Conservation (phyloP, 1,284 basidiomycete genomes). For the Cystobasidium slooffiae region DNA sequence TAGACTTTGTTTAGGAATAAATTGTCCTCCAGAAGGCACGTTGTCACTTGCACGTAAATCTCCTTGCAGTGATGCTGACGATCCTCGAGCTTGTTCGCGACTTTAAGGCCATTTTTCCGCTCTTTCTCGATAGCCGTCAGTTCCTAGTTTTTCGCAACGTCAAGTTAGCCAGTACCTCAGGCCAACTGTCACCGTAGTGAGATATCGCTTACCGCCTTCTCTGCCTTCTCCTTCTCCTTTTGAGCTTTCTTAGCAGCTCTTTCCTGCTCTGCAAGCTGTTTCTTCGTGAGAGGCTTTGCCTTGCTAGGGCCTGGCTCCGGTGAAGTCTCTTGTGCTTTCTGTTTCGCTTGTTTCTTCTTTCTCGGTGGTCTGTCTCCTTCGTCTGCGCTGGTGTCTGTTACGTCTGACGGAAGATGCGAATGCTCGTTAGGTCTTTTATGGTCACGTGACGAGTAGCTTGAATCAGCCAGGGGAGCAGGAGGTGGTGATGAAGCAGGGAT, state of each 20-base stretch:
- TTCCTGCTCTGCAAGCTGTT: conserved; percentile 29
- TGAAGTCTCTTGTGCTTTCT: background rate
- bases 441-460: background rate
- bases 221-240: conserved; percentile 33
- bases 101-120: conserved; percentile 14
- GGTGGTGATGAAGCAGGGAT: conserved; percentile 13
- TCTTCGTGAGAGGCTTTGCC: conserved; percentile 5
- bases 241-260: conserved; percentile 25
- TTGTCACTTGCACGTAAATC: conserved; percentile 16
- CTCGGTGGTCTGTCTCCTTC: conserved; percentile 17
- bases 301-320: conserved; percentile 1
- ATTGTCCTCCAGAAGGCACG: conserved; percentile 18
- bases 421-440: background rate
- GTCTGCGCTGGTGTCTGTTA: conserved; percentile 14
- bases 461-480: background rate
- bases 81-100: conserved; percentile 28
- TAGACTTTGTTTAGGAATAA: conserved; percentile 27
- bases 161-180: background rate
- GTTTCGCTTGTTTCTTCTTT: conserved; percentile 19
- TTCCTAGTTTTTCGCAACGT: background rate
- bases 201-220: conserved; percentile 31
- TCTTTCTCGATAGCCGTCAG: conserved; percentile 31
- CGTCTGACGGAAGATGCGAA: background rate
- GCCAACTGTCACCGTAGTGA: background rate
- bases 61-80: conserved; percentile 25